These are phyloP conservation scores for Colletotrichum gloeosporioides DNA, from an alignment of 2,329 filamentous ascomycete genomes.

Conservation along the genomic window DNA sequence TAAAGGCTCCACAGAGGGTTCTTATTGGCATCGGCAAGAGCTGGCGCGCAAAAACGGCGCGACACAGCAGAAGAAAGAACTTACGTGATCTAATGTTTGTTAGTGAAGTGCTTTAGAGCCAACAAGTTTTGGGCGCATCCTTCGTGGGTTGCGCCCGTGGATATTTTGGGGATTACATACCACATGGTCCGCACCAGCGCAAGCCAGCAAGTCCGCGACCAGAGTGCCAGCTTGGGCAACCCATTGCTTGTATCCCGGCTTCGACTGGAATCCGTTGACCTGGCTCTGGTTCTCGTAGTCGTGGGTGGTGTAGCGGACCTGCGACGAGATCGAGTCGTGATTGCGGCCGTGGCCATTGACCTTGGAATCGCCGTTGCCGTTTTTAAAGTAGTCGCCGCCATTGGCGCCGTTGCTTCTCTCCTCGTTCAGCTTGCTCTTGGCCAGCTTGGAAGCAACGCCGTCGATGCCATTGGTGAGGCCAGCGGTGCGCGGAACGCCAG, in stretches of 20 bases:
- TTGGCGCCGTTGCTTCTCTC: constrained; percentile 36
- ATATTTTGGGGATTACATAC: constrained; percentile 29
- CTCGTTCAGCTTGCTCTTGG: constrained; percentile 66
- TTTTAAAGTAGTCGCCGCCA: constrained; percentile 26
- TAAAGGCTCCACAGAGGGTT: not conserved
- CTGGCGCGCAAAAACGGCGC: not conserved
- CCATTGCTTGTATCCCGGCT: constrained; percentile 97
- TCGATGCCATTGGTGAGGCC: constrained; percentile 73
- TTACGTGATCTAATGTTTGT: constrained; percentile 20
- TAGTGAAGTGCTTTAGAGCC: not conserved
- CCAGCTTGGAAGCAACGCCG: constrained; percentile 73
- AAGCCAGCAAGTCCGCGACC: constrained; percentile 91
- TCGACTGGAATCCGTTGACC: constrained; percentile 70
- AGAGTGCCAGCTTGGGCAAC: constrained; percentile 96
- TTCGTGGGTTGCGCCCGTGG: not conserved
- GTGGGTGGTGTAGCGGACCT: constrained; percentile 58
- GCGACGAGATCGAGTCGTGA: constrained; percentile 40
- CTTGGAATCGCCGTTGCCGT: constrained; percentile 37
- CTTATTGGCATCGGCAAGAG: not conserved
- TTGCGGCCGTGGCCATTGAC: constrained; percentile 37
- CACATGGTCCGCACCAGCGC: constrained; percentile 93
- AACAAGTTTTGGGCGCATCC: not conserved
- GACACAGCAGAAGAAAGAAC: constrained; percentile 19
- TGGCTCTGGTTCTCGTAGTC: constrained; percentile 67
- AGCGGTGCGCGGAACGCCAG: constrained; percentile 70